A percentile compares a stretch with the other conserved stretches of the same genome.
Evolutionary conservation across 371 early-diverging fungal genomes (phyloP).

Genomic region (Lichtheimia ornata): DNA sequence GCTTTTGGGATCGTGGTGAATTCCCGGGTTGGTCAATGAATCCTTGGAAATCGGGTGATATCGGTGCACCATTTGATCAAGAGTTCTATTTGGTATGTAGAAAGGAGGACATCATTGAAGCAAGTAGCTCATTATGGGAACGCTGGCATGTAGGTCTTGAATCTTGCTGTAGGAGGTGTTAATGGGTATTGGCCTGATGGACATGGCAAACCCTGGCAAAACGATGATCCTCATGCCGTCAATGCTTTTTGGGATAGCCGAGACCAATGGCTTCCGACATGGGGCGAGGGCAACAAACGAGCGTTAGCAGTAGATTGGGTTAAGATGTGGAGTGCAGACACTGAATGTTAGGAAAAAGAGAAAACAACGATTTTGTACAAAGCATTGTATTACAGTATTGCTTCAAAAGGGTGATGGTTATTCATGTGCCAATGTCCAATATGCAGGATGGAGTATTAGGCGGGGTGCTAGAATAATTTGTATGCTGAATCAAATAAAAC

Average conservation of each 20-base stretch:
- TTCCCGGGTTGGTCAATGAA: constrained; percentile 51
- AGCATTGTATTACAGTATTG: neutral
- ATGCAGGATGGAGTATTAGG: neutral
- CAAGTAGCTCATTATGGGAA: too few species aligned
- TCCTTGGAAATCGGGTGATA: constrained; percentile 55
- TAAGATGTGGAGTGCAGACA: constrained; percentile 46
- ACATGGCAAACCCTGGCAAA: constrained; percentile 58
- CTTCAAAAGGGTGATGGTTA: neutral
- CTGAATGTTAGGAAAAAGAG: constrained; percentile 14
- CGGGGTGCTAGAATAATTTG: constrained; percentile 21
- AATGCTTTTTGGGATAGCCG: constrained; percentile 53
- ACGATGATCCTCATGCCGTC: constrained; percentile 45
- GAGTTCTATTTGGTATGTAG: constrained; percentile 56
- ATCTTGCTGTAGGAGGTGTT: constrained; percentile 72
- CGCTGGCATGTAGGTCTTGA: constrained; percentile 46
- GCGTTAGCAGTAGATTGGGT: constrained; percentile 65
- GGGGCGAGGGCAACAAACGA: constrained; percentile 52
- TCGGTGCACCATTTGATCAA: constrained; percentile 67
- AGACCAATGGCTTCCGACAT: constrained; percentile 56
- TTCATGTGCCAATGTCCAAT: neutral
- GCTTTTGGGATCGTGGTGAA: constrained; percentile 47
- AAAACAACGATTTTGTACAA: constrained; percentile 3
- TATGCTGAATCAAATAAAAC: constrained; percentile 70
- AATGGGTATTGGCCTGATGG: constrained; percentile 66
- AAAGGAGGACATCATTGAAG: neutral